Evolutionary conservation across 106 monocot genomes (phyloP).

Genomic region (Acanthochlamys bracteata): DNA sequence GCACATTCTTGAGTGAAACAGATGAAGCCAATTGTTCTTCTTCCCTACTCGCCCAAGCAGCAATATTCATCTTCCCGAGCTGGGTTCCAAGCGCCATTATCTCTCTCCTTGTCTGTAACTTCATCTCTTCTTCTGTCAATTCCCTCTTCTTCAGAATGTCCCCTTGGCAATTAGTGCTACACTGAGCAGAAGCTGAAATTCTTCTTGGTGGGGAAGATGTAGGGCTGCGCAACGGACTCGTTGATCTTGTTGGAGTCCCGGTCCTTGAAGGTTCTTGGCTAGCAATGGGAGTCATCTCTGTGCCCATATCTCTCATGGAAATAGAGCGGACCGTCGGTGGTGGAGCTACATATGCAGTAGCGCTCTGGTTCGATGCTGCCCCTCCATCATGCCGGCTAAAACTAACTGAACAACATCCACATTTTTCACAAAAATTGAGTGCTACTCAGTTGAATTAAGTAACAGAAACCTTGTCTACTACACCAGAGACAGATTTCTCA

Average conservation of each 20-base stretch:
- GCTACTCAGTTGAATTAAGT: neutral
- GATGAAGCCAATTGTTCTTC: neutral
- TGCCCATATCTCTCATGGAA: constrained; percentile 37
- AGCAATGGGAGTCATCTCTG: constrained; percentile 41
- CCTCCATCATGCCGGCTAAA: neutral
- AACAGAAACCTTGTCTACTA: neutral
- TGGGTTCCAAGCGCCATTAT: constrained; percentile 29
- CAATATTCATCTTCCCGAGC: constrained; percentile 35
- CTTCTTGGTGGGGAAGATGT: constrained; percentile 13
- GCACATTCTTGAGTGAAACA: neutral
- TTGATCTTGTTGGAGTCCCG: constrained; percentile 21
- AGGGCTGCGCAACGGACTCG: constrained; percentile 15
- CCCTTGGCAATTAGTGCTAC: neutral
- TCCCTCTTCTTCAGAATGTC: neutral
- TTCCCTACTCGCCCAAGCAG: constrained; percentile 31
- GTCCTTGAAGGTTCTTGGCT: constrained; percentile 41
- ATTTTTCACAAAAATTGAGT: neutral
- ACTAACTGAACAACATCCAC: neutral
- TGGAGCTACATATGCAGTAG: neutral
- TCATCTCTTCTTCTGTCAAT: constrained; percentile 27
- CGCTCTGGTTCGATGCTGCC: neutral
- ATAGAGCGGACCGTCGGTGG: constrained; percentile 12
- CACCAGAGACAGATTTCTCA: neutral
- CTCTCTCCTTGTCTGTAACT: constrained; percentile 24
- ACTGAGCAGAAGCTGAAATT: constrained; percentile 6